Evolutionary conservation across 176 grass and related monocot species (phyloP), one percentile per base, ranked within the genome.

Genomic region (Tillandsia leiboldiana): DNA sequence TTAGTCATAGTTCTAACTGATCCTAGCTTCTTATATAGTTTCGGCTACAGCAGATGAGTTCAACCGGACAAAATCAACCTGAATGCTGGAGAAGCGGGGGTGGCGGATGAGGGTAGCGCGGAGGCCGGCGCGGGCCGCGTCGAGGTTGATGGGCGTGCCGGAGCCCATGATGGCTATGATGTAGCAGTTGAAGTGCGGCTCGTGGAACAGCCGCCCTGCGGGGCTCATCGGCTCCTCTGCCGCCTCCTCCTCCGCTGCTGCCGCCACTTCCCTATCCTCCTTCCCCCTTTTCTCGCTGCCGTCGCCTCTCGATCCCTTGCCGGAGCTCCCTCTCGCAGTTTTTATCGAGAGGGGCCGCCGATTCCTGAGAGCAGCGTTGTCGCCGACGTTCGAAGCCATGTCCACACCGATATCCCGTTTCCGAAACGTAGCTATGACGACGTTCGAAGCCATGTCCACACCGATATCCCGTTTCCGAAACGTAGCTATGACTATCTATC

Each of bases 41-140:
- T 29, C 2, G 28, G 22, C 2, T 2, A 26, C 0, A 67, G 10
- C 7, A 2, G 11, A 67, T 10, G 6, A 2, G 2, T 23, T 11
- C 2, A 67, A 67, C 1, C 29, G 3, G 20, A 62, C 13, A 24
- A 42, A 2, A 49, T 72, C 71, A 63, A 96, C 92, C 86, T 88
- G 92, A 62, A 92, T 51, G 82, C 93, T 97, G 72, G 71, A 90
- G 81, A 97, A 97, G 22, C 86, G 82, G 2, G 86, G 89, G 83
- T 97, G 93, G 61, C 65, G 79, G 47, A 70, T 77, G 81, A 97
- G 73, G 2, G 93, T 85, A 14, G 73, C 86, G 57, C 74, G 64
- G 24, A 97, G 68, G 50, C 89, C 93, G n/a, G 75, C 71, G 67
- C 77, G 75, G 64, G 64, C 51, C 52, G 74, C 49, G 52, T 58